Percentiles rank a stretch among this genome's conserved stretches.
Evolutionary conservation across 1,139 yeast genomes (phyloP).

Genomic region (Saccharomyces pastorianus): DNA sequence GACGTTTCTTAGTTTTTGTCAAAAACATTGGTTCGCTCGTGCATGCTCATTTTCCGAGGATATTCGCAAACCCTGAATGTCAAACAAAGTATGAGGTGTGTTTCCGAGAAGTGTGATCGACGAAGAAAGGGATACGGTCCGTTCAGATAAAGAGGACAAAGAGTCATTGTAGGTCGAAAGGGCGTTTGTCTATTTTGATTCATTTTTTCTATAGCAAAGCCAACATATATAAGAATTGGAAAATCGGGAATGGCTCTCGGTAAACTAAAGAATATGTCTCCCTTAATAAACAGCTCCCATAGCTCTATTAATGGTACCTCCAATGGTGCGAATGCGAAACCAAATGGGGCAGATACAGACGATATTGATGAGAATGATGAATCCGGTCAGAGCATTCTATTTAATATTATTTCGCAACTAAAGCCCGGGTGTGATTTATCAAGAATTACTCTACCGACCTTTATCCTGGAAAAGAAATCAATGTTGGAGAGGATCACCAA

Average conservation of each 20-base stretch:
- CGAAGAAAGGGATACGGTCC: background rate
- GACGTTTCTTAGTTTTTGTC: background rate
- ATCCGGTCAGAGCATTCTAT: slow-evolving; percentile 75
- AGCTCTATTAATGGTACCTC: background rate
- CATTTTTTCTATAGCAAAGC: too few species aligned
- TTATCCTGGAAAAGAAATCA: slow-evolving; percentile 86
- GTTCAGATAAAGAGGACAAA: background rate
- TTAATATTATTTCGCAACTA: slow-evolving; percentile 82
- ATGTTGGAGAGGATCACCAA: slow-evolving; percentile 95
- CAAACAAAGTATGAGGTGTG: background rate
- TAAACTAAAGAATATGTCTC: background rate
- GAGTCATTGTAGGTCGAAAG: background rate
- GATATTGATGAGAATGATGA: slow-evolving; percentile 89
- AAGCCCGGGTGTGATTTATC: slow-evolving; percentile 89
- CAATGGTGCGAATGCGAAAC: background rate
- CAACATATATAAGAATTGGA: background rate
- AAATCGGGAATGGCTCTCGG: background rate
- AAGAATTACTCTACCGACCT: slow-evolving; percentile 87
- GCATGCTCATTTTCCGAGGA: background rate
- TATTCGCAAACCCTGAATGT: background rate
- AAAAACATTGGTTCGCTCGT: background rate
- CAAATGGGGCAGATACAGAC: slow-evolving; percentile 34
- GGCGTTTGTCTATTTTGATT: too few species aligned
- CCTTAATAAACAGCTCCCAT: background rate
- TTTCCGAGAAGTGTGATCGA: background rate